Percentiles rank a stretch among this genome's conserved stretches.
Conservation (phyloP, 176 grass and related monocot species). For the Musa itinerans region DNA sequence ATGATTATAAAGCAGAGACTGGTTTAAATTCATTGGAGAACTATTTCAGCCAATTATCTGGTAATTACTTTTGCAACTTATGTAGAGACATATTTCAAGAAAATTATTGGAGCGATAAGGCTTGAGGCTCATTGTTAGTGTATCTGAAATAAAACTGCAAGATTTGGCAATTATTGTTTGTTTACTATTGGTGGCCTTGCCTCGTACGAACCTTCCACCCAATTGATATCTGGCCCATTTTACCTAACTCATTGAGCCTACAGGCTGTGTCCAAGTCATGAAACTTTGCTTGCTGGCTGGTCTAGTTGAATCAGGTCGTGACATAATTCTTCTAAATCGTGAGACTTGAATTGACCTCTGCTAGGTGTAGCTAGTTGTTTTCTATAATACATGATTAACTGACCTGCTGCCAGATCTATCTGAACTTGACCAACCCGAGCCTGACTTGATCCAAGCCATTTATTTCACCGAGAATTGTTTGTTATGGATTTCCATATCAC, state of each 20-base stretch:
- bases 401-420: background rate
- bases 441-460: background rate
- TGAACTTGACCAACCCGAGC: background rate
- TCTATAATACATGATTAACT: too few relatives aligned
- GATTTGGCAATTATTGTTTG: background rate
- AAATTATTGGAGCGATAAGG: background rate
- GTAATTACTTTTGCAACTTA: constrained; percentile 19
- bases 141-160: background rate
- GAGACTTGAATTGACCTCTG: too few relatives aligned
- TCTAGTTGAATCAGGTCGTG: background rate
- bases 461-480: background rate
- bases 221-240: background rate
- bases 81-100: background rate
- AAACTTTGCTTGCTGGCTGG: background rate
- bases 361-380: too few relatives aligned
- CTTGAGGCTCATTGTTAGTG: background rate
- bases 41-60: constrained; percentile 23
- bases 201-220: too few relatives aligned
- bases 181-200: too few relatives aligned
- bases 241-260: background rate
- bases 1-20: constrained; percentile 13
- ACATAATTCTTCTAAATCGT: too few relatives aligned
- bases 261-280: background rate
- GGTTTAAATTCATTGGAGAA: constrained; percentile 20
- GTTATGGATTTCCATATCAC: background rate